Base-by-base conservation (phyloP, 1,284 basidiomycete species). In the Naganishia liquefaciens region DNA sequence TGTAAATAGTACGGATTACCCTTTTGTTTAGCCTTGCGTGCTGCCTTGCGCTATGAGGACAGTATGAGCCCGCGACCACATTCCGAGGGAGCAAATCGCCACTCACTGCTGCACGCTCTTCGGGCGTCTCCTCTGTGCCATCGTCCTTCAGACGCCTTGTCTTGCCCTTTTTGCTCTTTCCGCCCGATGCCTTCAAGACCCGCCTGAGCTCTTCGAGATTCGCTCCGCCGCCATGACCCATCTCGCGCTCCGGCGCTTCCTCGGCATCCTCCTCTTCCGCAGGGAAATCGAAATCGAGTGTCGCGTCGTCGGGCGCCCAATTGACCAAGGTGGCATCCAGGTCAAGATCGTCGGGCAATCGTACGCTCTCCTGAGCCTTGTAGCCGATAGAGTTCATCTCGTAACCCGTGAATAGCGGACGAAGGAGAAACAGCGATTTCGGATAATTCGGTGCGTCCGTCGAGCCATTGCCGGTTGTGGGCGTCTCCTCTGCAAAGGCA, bases 1-100 rank as follows among this genome's bases (percentile, higher is more conserved):
- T 85, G 82, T 67, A 94, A 87, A 74, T 94, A 94, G 78, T 91
- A 94, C 10, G 92, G 92, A 75, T 94, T 91, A 69, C 91, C 89
- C 55, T 84, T 84, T 69, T 87, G 81, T 70, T 87, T 84, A 67
- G 88, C 90, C 54, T 87, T 77, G 46, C 89, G 82, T 69, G 88
- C 89, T 23, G 86, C 86, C 74, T 85, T 87, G 54, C 86, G 82
- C 91, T 93, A 70, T 21, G 15, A 54, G 19, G 53, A 54, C 67
- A 33, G 68, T 46, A 51, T 61, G 63, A 30, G 17, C 65, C 17
- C 39, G 46, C 9, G 37, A 13, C 13, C 9, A 9, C 33, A 5
- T 37, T 37, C 13, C 33, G n/a, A n/a, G n/a, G n/a, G 11, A 17
- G 44, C 42, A 28, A 33, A 15, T 62, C 40, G 40, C n/a, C 62